phyloP scores from a whole-genome alignment of 768 basidiomycete genomes.

The Boletus patriciae region DNA sequence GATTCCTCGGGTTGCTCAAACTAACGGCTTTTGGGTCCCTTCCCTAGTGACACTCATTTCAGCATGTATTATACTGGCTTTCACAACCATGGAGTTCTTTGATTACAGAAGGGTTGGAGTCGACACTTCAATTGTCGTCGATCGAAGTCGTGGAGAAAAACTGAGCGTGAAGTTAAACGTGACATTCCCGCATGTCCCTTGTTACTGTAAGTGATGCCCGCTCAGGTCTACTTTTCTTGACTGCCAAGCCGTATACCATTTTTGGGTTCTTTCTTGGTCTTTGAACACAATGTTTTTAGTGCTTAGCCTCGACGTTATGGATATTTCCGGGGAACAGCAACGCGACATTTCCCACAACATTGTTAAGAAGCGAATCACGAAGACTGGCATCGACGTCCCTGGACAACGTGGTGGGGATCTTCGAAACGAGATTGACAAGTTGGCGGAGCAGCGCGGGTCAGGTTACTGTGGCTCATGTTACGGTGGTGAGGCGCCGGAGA shows the following conservation, averaged over 20 bases:
- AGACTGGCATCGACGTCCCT: conserved; percentile 57
- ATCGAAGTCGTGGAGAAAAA: conserved; percentile 93
- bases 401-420: conserved; percentile 60
- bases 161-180: conserved; percentile 88
- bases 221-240: neutral
- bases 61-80: conserved; percentile 86
- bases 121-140: conserved; percentile 92
- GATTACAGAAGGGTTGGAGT: conserved; percentile 87
- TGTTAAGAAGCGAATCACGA: conserved; percentile 74
- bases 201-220: conserved; percentile 72
- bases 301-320: conserved; percentile 95
- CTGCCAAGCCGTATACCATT: neutral
- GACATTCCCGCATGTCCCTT: conserved; percentile 95
- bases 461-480: conserved; percentile 96
- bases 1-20: neutral
- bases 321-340: conserved; percentile 95
- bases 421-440: conserved; percentile 83
- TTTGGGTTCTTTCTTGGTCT: neutral
- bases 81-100: conserved; percentile 91
- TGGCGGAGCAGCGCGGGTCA: conserved; percentile 56
- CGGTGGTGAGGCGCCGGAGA: conserved; percentile 72
- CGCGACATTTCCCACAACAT: conserved; percentile 89
- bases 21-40: conserved; percentile 9
- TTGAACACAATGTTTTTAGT: conserved; percentile 49
- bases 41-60: conserved; percentile 84